These are phyloP conservation scores for Heterobasidion parviporum DNA, from an alignment of 1,284 basidiomycete genomes.

Conservation along the genomic window DNA sequence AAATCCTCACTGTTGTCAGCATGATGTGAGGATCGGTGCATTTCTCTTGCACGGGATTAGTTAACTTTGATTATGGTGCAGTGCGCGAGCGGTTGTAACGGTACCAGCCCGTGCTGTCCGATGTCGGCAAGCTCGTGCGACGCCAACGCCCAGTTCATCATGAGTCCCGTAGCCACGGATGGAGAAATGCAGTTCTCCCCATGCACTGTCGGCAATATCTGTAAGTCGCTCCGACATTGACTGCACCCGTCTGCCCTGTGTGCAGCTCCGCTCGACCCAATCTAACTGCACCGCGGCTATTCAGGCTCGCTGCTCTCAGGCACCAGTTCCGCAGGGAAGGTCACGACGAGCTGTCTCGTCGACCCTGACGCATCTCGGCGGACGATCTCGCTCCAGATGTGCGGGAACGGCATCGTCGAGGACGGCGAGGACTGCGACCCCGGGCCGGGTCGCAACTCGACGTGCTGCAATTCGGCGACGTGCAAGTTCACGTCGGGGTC, in stretches of 20 bases:
- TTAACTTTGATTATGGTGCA: conserved; percentile 16
- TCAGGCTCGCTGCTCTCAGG: conserved; percentile 56
- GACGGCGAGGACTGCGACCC: conserved; percentile 85
- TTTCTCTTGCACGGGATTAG: not conserved
- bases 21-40: conserved; percentile 38
- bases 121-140: conserved; percentile 53
- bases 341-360: conserved; percentile 56
- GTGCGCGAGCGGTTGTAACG: conserved; percentile 63
- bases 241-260: not conserved
- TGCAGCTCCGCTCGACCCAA: not conserved
- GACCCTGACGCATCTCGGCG: conserved; percentile 38
- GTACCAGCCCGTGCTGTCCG: conserved; percentile 63
- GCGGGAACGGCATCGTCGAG: conserved; percentile 76
- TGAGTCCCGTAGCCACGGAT: conserved; percentile 70
- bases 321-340: conserved; percentile 22
- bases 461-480: conserved; percentile 73
- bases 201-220: conserved; percentile 84
- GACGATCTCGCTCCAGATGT: conserved; percentile 61
- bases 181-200: conserved; percentile 67
- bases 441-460: conserved; percentile 50
- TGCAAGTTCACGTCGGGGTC: conserved; percentile 74
- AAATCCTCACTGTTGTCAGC: conserved; percentile 25
- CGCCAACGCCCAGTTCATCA: conserved; percentile 64
- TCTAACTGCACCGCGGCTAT: not conserved
- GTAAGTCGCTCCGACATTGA: conserved; percentile 32